A percentile compares a stretch with the other conserved stretches of the same genome.
Conservation (phyloP, 2,329 filamentous ascomycete genomes). For the Talaromyces sp. region DNA sequence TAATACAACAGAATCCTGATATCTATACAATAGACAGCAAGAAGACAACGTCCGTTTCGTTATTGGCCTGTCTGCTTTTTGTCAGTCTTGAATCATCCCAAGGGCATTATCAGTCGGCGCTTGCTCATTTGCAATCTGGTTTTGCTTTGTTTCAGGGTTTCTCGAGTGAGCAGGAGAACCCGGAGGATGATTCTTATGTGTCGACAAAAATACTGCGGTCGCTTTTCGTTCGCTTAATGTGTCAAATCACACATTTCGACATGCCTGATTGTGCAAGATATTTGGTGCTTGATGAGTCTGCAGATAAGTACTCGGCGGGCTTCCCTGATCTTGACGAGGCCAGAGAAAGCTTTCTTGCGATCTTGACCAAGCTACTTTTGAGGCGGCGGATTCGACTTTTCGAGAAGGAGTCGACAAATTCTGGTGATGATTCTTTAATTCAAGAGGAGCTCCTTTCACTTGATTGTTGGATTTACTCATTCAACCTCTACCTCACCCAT, state of each 20-base stretch:
- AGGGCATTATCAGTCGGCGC: slow-evolving; percentile 8
- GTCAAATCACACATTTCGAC: slow-evolving; percentile 16
- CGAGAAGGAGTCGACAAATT: background rate
- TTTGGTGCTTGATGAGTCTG: background rate
- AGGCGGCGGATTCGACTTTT: background rate
- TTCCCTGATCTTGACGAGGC: slow-evolving; percentile 4
- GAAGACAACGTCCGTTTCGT: background rate
- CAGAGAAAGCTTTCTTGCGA: slow-evolving; percentile 2
- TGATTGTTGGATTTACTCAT: slow-evolving; percentile 13
- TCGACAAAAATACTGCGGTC: slow-evolving; percentile 7
- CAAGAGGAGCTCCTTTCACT: slow-evolving; percentile 6
- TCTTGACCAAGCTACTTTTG: background rate
- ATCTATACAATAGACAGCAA: background rate
- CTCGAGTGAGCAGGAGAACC: background rate
- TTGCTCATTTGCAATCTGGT: slow-evolving; percentile 13
- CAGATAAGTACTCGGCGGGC: background rate
- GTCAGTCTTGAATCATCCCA: slow-evolving; percentile 10
- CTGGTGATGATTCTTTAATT: background rate
- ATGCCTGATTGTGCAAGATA: slow-evolving; percentile 11
- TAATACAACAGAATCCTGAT: background rate
- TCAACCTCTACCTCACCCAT: slow-evolving; percentile 13
- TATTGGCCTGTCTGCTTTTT: slow-evolving; percentile 14
- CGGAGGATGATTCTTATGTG: background rate
- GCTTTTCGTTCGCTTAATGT: slow-evolving; percentile 14
- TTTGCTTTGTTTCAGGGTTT: slow-evolving; percentile 11